Evolutionary conservation across 139 green algal genomes (phyloP).

Genomic region (Chlamydomonas sphaeroides): DNA sequence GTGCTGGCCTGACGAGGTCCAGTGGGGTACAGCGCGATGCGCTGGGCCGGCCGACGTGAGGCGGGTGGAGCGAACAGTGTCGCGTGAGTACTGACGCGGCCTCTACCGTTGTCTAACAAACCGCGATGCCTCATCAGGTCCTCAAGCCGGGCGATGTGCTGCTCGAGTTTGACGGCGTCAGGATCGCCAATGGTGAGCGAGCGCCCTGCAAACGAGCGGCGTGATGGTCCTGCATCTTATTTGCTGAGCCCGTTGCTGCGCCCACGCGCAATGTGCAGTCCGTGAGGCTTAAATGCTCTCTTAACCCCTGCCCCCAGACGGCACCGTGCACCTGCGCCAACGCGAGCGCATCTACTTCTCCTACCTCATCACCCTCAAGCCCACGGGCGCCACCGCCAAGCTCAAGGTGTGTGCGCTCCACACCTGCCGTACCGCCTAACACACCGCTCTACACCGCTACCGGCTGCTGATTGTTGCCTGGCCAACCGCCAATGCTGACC

Average conservation of each 20-base stretch:
- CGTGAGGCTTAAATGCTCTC: no score
- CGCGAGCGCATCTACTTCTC: slow-evolving; percentile 83
- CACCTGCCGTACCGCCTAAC: no score
- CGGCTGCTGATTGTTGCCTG: no score
- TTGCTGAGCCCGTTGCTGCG: neutral
- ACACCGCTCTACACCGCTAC: no score
- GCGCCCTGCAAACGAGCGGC: slow-evolving; percentile 47
- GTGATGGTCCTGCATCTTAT: slow-evolving; percentile 60
- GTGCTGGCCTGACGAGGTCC: no score
- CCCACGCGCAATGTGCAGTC: no score
- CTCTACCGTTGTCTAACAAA: no score
- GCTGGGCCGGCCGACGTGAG: no score
- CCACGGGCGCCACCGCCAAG: slow-evolving; percentile 49
- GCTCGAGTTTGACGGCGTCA: slow-evolving; percentile 74
- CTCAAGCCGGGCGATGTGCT: slow-evolving; percentile 76
- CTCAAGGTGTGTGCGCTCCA: slow-evolving; percentile 47
- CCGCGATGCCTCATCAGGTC: slow-evolving; percentile 26
- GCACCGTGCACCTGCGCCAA: slow-evolving; percentile 69
- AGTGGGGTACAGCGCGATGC: no score
- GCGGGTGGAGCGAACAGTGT: no score
- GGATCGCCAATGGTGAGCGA: slow-evolving; percentile 59
- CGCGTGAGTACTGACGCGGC: no score
- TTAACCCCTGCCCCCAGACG: slow-evolving; percentile 52
- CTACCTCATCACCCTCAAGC: slow-evolving; percentile 70
- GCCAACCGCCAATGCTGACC: no score